phyloP scores from a whole-genome alignment of 1,139 yeast species.

The Pichia sp. region DNA sequence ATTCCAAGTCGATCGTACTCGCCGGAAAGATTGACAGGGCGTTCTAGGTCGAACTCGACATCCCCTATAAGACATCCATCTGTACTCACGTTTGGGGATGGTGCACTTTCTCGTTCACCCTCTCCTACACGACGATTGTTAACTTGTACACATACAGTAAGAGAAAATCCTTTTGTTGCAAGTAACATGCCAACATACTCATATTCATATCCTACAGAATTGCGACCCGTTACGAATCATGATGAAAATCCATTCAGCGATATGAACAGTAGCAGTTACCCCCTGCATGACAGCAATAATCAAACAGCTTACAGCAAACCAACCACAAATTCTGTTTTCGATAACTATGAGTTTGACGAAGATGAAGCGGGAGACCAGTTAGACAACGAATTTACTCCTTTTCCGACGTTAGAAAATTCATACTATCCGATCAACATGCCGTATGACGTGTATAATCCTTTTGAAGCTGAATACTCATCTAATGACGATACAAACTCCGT shows the following conservation, averaged over 20 bases:
- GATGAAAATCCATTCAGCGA: neutral
- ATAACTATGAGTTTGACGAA: slow-evolving; percentile 25
- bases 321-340: slow-evolving; percentile 18
- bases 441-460: slow-evolving; percentile 29
- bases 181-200: neutral
- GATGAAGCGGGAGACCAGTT: slow-evolving; percentile 18
- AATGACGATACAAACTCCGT: slow-evolving; percentile 21
- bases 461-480: slow-evolving; percentile 22
- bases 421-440: slow-evolving; percentile 31
- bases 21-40: slow-evolving; percentile 13
- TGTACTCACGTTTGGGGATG: neutral
- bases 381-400: slow-evolving; percentile 27
- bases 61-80: slow-evolving; percentile 14
- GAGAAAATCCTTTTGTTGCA: slow-evolving; percentile 9
- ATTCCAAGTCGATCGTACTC: slow-evolving; percentile 15
- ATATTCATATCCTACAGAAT: slow-evolving; percentile 1
- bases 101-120: slow-evolving; percentile 11
- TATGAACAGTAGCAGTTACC: neutral
- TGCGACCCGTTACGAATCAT: slow-evolving; percentile 1
- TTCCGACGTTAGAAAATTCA: slow-evolving; percentile 29
- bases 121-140: slow-evolving; percentile 19
- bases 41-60: slow-evolving; percentile 16
- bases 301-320: neutral
- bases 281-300: neutral
- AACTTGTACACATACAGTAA: neutral